Percentiles rank a stretch among this genome's conserved stretches.
Conservation (phyloP, 2,329 filamentous ascomycete genomes). For the Taxawa tesnikishii region DNA sequence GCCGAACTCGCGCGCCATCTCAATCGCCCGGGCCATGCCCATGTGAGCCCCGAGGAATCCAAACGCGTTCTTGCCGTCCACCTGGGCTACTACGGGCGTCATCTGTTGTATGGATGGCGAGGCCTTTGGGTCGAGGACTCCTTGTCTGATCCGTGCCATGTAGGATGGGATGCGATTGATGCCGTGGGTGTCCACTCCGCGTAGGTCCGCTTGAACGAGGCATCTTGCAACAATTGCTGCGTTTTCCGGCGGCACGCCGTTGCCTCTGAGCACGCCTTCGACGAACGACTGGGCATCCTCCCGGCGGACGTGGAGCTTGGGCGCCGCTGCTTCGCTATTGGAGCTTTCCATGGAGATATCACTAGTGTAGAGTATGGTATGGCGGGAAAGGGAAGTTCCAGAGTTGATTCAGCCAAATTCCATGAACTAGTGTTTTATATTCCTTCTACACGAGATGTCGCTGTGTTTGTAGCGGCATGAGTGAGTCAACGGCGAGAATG, state of each 20-base stretch:
- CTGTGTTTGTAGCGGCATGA: no score
- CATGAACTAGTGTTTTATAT: no score
- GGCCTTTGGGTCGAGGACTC: constrained; percentile 50
- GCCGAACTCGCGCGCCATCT: constrained; percentile 50
- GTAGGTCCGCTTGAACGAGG: constrained; percentile 59
- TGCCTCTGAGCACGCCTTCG: constrained; percentile 41
- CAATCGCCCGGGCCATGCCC: constrained; percentile 54
- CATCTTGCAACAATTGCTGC: constrained; percentile 50
- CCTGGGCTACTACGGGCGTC: constrained; percentile 57
- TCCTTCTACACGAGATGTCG: no score
- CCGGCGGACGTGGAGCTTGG: constrained; percentile 22
- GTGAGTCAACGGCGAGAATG: no score
- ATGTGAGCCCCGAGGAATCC: constrained; percentile 55
- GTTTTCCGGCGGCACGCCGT: constrained; percentile 45
- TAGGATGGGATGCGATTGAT: constrained; percentile 66
- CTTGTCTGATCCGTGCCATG: constrained; percentile 56
- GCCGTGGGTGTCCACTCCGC: constrained; percentile 66
- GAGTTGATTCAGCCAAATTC: no score
- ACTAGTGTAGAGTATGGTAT: no score
- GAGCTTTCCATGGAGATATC: no score
- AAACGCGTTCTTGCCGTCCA: constrained; percentile 58
- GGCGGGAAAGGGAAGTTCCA: no score
- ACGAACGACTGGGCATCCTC: constrained; percentile 29
- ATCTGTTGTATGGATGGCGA: constrained; percentile 44
- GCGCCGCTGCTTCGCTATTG: constrained; percentile 36